Conservation (phyloP, 2,329 filamentous ascomycete species). For the Aspergillus sp. region DNA sequence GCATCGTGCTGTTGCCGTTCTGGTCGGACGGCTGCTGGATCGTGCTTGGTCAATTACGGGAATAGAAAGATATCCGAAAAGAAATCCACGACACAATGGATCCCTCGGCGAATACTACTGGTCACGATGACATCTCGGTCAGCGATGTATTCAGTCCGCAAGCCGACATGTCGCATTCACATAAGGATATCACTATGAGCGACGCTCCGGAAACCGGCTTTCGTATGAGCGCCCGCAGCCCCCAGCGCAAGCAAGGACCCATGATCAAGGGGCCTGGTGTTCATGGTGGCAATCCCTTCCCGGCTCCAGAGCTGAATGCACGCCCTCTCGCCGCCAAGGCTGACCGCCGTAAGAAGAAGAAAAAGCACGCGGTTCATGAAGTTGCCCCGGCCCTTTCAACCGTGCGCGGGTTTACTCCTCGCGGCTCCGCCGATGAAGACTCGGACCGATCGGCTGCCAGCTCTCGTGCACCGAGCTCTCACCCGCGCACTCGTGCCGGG, state of each 20-base stretch:
- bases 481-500: slow-evolving; percentile 28
- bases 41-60: background rate
- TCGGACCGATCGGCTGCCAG: slow-evolving; percentile 46
- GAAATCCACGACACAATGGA: slow-evolving; percentile 20
- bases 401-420: slow-evolving; percentile 47
- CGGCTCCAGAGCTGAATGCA: slow-evolving; percentile 32
- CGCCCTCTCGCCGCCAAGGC: slow-evolving; percentile 29
- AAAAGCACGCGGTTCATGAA: slow-evolving; percentile 38
- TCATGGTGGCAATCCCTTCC: slow-evolving; percentile 29
- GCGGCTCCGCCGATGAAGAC: slow-evolving; percentile 48
- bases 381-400: slow-evolving; percentile 41
- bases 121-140: slow-evolving; percentile 39
- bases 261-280: slow-evolving; percentile 10
- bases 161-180: slow-evolving; percentile 33
- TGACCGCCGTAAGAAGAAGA: slow-evolving; percentile 41
- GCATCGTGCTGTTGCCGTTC: slow-evolving; percentile 12
- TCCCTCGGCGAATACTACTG: slow-evolving; percentile 18
- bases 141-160: slow-evolving; percentile 44
- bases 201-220: slow-evolving; percentile 27
- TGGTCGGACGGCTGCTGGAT: background rate
- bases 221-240: slow-evolving; percentile 31
- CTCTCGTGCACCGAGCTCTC: slow-evolving; percentile 37
- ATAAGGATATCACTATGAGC: slow-evolving; percentile 23
- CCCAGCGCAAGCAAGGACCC: slow-evolving; percentile 23
- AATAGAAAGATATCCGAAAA: background rate